phyloP scores from a whole-genome alignment of 148 eudicot species.

The Chenopodium quinoa region DNA sequence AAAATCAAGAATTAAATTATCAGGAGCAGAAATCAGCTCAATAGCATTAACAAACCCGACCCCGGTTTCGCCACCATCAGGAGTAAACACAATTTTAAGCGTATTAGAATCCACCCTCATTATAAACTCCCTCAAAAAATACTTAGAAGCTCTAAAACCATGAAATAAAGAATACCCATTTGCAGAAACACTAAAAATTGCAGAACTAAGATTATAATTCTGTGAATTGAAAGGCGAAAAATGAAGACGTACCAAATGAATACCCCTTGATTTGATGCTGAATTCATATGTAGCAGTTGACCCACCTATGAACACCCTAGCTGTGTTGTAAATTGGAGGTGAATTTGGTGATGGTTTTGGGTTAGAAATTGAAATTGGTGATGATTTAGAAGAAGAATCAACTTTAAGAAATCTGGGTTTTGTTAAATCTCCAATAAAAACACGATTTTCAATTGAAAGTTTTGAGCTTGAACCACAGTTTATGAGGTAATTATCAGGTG shows the following conservation, averaged over 20 bases:
- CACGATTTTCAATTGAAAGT: constrained; percentile 37
- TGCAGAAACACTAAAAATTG: constrained; percentile 61
- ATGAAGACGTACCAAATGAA: constrained; percentile 79
- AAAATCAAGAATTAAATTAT: constrained; percentile 50
- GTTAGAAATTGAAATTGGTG: constrained; percentile 37
- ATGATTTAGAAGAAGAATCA: constrained; percentile 42
- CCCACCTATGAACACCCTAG: constrained; percentile 61
- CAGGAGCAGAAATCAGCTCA: constrained; percentile 85
- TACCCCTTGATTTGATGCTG: constrained; percentile 45
- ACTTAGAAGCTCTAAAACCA: constrained; percentile 33
- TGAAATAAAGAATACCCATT: constrained; percentile 60
- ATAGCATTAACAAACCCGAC: constrained; percentile 77
- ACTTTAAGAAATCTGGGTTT: constrained; percentile 36
- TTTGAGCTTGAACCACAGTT: constrained; percentile 68
- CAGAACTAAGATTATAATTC: constrained; percentile 47
- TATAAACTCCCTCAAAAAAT: constrained; percentile 61
- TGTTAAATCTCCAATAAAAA: constrained; percentile 57
- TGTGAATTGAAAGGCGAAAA: constrained; percentile 58
- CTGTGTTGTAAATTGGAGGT: constrained; percentile 49
- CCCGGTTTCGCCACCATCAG: constrained; percentile 27
- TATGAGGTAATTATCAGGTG: constrained; percentile 58
- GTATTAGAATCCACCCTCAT: constrained; percentile 38
- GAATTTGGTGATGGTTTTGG: constrained; percentile 44
- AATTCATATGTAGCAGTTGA: constrained; percentile 47
- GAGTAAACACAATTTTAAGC: constrained; percentile 54